These are phyloP conservation scores for Quercus lobata DNA, from an alignment of 331 rosid species.

Conservation along the genomic window DNA sequence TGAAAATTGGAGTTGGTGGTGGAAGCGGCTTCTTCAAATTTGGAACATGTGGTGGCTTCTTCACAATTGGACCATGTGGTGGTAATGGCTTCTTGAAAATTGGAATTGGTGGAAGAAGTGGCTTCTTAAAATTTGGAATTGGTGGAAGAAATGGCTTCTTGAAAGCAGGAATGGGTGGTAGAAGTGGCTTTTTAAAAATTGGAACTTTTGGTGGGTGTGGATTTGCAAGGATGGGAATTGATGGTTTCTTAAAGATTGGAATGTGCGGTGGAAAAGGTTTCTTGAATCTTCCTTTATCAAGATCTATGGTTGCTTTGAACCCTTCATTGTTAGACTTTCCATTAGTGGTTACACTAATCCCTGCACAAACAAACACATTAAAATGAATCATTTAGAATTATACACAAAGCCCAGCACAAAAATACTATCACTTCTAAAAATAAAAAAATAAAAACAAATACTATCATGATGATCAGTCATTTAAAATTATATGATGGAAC, in stretches of 20 bases:
- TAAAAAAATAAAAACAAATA: too few species aligned
- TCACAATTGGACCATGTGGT: neutral
- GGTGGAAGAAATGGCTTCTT: constrained; percentile 19
- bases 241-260: neutral
- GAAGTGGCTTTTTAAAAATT: neutral
- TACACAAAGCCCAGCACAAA: too few species aligned
- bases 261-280: neutral
- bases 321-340: too few species aligned
- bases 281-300: too few species aligned
- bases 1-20: constrained; percentile 3
- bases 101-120: neutral
- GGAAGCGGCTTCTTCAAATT: neutral
- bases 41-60: constrained; percentile 4
- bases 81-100: neutral
- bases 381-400: too few species aligned
- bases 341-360: too few species aligned
- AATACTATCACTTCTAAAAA: too few species aligned
- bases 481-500: too few species aligned
- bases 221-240: neutral
- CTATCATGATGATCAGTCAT: too few species aligned
- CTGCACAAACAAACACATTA: too few species aligned
- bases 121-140: neutral
- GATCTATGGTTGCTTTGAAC: too few species aligned
- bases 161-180: neutral
- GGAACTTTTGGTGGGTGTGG: neutral